Evolutionary conservation across 139 green algal species (phyloP).

Genomic region (Nannochloris sp.): DNA sequence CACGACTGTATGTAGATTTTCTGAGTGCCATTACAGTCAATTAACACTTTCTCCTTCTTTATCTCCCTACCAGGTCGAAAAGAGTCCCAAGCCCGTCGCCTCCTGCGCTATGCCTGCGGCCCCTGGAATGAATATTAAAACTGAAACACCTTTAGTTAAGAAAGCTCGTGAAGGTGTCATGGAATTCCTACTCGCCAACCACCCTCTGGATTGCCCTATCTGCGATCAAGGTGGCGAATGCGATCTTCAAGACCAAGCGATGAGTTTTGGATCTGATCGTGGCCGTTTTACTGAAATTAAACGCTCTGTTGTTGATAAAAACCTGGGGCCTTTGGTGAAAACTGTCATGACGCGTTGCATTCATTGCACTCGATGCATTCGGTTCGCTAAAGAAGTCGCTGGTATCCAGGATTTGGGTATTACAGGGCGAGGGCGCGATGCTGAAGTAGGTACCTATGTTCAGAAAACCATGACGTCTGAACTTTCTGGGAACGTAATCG

Average conservation of each 20-base stretch:
- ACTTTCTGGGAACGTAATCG: slow-evolving; percentile 96
- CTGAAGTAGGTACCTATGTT: slow-evolving; percentile 96
- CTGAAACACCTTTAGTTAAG: slow-evolving; percentile 89
- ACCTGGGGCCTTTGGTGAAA: slow-evolving; percentile 93
- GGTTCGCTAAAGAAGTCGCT: slow-evolving; percentile 91
- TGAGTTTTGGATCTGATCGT: slow-evolving; percentile 89
- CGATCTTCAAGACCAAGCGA: slow-evolving; percentile 95
- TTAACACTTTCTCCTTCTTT: background rate
- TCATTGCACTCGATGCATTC: slow-evolving; percentile 93
- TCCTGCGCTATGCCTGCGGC: slow-evolving; percentile 95
- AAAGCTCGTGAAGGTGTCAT: slow-evolving; percentile 98
- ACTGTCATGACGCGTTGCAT: slow-evolving; percentile 98
- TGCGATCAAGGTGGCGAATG: slow-evolving; percentile 99
- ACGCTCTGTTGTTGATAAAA: slow-evolving; percentile 92
- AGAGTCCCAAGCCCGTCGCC: slow-evolving; percentile 92
- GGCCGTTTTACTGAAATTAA: slow-evolving; percentile 88
- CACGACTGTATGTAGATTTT: too few species aligned
- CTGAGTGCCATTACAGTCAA: too few species aligned
- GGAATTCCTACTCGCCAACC: slow-evolving; percentile 99
- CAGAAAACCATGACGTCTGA: slow-evolving; percentile 83
- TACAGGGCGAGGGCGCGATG: slow-evolving; percentile 75
- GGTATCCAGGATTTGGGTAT: slow-evolving; percentile 91
- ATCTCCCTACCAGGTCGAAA: slow-evolving; percentile 70
- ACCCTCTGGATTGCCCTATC: slow-evolving; percentile 98
- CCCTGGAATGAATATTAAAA: slow-evolving; percentile 97